phyloP scores from a whole-genome alignment of 2,329 filamentous ascomycete genomes.

The Chrysoporthe deuterocubensis region DNA sequence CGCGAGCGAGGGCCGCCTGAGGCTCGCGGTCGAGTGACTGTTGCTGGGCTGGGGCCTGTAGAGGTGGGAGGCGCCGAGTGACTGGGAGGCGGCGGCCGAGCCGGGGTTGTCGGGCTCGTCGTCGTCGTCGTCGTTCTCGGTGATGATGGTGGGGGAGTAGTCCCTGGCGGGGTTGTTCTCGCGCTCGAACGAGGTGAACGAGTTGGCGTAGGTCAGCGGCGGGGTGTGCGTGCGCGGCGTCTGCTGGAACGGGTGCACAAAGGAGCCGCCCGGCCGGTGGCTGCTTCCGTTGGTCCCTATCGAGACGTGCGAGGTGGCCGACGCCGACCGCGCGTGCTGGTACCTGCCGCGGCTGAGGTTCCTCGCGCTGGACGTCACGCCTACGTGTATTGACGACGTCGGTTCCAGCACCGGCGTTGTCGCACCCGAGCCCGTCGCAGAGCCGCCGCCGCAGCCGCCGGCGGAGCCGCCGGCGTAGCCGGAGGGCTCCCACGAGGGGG shows the following conservation, averaged over 20 bases:
- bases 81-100: slow-evolving; percentile 29
- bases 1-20: slow-evolving; percentile 45
- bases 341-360: slow-evolving; percentile 42
- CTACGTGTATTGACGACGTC: neutral
- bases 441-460: neutral
- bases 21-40: slow-evolving; percentile 33
- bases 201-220: slow-evolving; percentile 62
- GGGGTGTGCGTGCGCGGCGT: slow-evolving; percentile 64
- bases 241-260: slow-evolving; percentile 69
- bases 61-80: slow-evolving; percentile 31
- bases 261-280: slow-evolving; percentile 49
- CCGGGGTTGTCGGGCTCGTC: slow-evolving; percentile 30
- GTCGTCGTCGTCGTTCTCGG: slow-evolving; percentile 54
- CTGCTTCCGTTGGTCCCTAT: slow-evolving; percentile 58
- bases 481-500: slow-evolving; percentile 27
- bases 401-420: slow-evolving; percentile 32
- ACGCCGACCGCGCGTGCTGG: slow-evolving; percentile 62
- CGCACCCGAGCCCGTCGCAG: slow-evolving; percentile 30
- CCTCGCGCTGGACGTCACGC: slow-evolving; percentile 1
- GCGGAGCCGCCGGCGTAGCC: slow-evolving; percentile 13
- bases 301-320: slow-evolving; percentile 61
- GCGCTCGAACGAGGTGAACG: slow-evolving; percentile 50
- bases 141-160: slow-evolving; percentile 61
- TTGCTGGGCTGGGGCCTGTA: slow-evolving; percentile 38
- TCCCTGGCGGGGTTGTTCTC: slow-evolving; percentile 51